These are phyloP conservation scores for Candida arabinofermentans DNA, from an alignment of 805 yeast species.

Conservation along the genomic window DNA sequence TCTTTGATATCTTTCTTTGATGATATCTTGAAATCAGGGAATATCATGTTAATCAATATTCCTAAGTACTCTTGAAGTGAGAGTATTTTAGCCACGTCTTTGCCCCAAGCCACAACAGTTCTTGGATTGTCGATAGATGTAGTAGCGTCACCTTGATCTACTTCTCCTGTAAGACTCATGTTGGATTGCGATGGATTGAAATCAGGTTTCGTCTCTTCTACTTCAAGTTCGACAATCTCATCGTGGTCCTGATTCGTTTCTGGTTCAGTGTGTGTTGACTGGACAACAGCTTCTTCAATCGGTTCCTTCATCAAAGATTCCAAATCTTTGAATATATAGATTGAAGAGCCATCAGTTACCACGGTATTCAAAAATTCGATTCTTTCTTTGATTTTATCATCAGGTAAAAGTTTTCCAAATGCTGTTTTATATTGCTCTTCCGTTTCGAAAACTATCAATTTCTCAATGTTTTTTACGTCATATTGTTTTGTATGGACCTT, in stretches of 20 bases:
- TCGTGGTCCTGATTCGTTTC: too few species aligned
- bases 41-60: slow-evolving; percentile 13
- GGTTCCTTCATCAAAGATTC: neutral
- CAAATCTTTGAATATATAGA: slow-evolving; percentile 6
- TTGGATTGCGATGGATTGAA: too few species aligned
- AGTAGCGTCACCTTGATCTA: too few species aligned
- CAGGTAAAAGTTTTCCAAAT: slow-evolving; percentile 17
- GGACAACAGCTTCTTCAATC: too few species aligned
- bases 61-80: slow-evolving; percentile 15
- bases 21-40: slow-evolving; percentile 12
- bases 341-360: slow-evolving; percentile 22
- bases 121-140: neutral
- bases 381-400: slow-evolving; percentile 9
- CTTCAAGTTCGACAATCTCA: too few species aligned
- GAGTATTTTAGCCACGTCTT: slow-evolving; percentile 6
- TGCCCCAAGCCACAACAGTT: slow-evolving; percentile 4
- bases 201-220: too few species aligned
- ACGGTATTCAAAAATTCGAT: slow-evolving; percentile 17
- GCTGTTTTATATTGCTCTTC: slow-evolving; percentile 15
- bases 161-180: too few species aligned
- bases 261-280: too few species aligned
- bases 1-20: neutral
- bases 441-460: slow-evolving; percentile 14
- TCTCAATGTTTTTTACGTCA: slow-evolving; percentile 1
- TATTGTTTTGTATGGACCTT: neutral